Evolutionary conservation across 192 early-diverging fungal species (phyloP).

Genomic region (Backusella sp.): DNA sequence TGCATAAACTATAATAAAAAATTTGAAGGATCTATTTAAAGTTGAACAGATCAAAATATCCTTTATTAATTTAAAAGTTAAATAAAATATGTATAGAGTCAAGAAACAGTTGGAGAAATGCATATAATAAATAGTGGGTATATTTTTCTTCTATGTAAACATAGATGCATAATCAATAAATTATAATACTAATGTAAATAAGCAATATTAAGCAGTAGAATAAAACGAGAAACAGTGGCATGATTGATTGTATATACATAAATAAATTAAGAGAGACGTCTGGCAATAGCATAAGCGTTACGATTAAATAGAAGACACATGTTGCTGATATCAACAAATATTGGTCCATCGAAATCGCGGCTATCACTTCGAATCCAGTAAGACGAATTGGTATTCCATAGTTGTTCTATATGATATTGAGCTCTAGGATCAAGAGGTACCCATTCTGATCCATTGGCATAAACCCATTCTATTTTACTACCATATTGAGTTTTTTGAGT

Average conservation of each 20-base stretch:
- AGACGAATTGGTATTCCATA: not conserved
- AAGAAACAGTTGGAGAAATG: not conserved
- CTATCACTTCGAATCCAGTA: not conserved
- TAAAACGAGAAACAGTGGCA: not conserved
- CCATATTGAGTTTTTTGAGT: not conserved
- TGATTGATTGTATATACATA: not conserved
- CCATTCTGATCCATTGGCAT: constrained; percentile 8
- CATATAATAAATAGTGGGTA: not conserved
- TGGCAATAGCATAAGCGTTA: not conserved
- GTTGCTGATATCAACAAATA: not conserved
- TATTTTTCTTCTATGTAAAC: not conserved
- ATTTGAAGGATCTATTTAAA: not conserved
- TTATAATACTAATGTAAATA: not conserved
- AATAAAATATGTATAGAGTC: not conserved
- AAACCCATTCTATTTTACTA: not conserved
- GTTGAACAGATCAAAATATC: not conserved
- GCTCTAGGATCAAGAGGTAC: not conserved
- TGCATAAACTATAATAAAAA: not conserved
- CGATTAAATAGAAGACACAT: not conserved
- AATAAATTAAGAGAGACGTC: not conserved
- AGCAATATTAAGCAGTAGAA: not conserved
- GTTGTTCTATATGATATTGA: not conserved
- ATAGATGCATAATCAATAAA: not conserved
- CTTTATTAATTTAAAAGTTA: not conserved
- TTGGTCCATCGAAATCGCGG: not conserved